phyloP scores from a whole-genome alignment of 139 green algal species.

The Chlamydomonas schloesseri region DNA sequence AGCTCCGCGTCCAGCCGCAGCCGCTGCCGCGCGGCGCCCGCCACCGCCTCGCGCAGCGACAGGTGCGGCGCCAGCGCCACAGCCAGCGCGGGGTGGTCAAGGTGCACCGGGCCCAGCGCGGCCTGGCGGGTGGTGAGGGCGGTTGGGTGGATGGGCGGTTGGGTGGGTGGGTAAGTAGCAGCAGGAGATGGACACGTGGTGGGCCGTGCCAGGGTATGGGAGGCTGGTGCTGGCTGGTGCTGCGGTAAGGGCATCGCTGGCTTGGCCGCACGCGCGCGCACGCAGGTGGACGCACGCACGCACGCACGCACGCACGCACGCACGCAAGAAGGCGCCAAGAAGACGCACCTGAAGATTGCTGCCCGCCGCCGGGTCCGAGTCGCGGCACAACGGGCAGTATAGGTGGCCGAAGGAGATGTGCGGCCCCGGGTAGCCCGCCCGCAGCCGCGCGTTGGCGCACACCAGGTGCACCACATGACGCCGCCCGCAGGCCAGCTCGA shows the following conservation, averaged over 20 bases:
- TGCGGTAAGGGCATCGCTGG: no score
- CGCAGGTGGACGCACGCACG: no score
- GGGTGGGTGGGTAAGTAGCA: not conserved
- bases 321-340: no score
- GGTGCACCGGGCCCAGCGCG: conserved; percentile 8
- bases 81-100: conserved; percentile 50
- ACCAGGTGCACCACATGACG: conserved; percentile 26
- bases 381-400: conserved; percentile 56
- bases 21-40: conserved; percentile 9
- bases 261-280: no score
- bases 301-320: no score
- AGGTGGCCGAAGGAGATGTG: conserved; percentile 59
- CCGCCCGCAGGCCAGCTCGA: conserved; percentile 17
- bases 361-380: not conserved
- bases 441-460: conserved; percentile 27
- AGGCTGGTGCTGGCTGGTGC: no score
- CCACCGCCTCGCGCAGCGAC: conserved; percentile 20
- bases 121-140: not conserved
- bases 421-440: conserved; percentile 37
- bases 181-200: no score
- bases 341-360: not conserved
- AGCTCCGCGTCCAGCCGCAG: conserved; percentile 19
- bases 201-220: no score
- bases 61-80: conserved; percentile 32
- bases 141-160: no score